A percentile compares a stretch with the other conserved stretches of the same genome.
phyloP scores from a whole-genome alignment of 176 grass and related monocot genomes.

The Carex scoparia region DNA sequence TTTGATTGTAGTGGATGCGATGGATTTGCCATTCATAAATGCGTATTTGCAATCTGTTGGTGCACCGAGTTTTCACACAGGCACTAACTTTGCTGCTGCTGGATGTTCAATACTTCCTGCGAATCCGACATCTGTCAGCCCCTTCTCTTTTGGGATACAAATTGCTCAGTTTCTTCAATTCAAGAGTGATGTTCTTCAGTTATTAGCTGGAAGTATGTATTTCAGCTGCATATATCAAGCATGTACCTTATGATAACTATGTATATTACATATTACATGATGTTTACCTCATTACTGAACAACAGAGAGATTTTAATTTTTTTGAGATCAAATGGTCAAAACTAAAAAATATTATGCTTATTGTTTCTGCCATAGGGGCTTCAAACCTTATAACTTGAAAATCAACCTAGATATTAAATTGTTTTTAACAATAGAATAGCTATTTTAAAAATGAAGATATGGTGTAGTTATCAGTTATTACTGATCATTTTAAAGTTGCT shows the following conservation, averaged over 20 bases:
- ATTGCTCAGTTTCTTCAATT: conserved; percentile 84
- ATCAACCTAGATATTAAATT: neutral
- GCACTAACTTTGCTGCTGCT: conserved; percentile 93
- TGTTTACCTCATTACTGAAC: neutral
- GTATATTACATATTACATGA: neutral
- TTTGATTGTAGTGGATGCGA: conserved; percentile 64
- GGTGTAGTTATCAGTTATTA: neutral
- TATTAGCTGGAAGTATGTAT: conserved; percentile 53
- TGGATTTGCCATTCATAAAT: conserved; percentile 79
- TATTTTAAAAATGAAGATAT: neutral
- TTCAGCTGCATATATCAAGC: neutral
- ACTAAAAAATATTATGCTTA: neutral
- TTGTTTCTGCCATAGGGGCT: neutral
- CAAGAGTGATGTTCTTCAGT: conserved; percentile 69
- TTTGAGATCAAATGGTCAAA: neutral
- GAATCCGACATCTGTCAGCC: conserved; percentile 82
- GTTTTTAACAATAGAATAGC: neutral
- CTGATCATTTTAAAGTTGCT: neutral
- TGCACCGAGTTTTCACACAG: conserved; percentile 61
- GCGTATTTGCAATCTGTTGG: conserved; percentile 84
- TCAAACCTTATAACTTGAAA: neutral
- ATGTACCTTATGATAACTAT: neutral
- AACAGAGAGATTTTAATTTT: neutral
- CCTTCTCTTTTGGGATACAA: conserved; percentile 83
- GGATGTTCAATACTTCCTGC: conserved; percentile 93